These are phyloP conservation scores for Trichoderma arundinaceum DNA, from an alignment of 2,329 filamentous ascomycete genomes.

Conservation along the genomic window DNA sequence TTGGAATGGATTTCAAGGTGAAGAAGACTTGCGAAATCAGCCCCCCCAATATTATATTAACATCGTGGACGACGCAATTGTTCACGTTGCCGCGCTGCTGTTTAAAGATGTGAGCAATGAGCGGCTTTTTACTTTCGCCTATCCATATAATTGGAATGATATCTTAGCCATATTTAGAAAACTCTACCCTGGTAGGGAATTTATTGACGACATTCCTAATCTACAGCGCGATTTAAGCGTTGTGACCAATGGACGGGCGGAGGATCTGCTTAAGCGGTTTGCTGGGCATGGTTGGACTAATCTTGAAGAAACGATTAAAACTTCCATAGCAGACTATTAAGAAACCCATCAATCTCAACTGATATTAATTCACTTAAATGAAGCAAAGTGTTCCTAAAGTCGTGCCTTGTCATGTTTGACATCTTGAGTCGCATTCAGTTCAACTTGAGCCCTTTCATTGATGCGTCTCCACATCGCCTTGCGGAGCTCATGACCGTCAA, in stretches of 20 bases:
- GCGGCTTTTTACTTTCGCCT: neutral
- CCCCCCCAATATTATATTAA: neutral
- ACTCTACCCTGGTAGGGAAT: constrained; percentile 9
- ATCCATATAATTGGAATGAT: constrained; percentile 4
- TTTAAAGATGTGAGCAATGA: neutral
- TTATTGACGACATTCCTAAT: constrained; percentile 31
- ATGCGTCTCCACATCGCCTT: constrained; percentile 63
- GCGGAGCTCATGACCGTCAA: constrained; percentile 59
- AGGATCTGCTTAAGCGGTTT: constrained; percentile 34
- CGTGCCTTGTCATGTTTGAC: neutral
- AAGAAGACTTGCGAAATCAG: neutral
- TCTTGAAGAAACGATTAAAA: constrained; percentile 29
- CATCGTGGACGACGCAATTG: neutral
- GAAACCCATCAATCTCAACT: no score
- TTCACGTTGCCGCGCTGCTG: neutral
- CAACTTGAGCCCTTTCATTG: constrained; percentile 45
- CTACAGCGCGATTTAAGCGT: constrained; percentile 20
- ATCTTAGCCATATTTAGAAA: neutral
- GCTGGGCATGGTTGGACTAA: constrained; percentile 34
- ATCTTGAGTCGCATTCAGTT: neutral
- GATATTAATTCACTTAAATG: no score
- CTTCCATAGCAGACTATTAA: neutral
- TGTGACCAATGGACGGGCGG: constrained; percentile 32
- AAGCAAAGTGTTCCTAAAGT: neutral
- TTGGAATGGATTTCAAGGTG: neutral